Conservation (phyloP, 768 basidiomycete species). For the Kondoa subrosea region DNA sequence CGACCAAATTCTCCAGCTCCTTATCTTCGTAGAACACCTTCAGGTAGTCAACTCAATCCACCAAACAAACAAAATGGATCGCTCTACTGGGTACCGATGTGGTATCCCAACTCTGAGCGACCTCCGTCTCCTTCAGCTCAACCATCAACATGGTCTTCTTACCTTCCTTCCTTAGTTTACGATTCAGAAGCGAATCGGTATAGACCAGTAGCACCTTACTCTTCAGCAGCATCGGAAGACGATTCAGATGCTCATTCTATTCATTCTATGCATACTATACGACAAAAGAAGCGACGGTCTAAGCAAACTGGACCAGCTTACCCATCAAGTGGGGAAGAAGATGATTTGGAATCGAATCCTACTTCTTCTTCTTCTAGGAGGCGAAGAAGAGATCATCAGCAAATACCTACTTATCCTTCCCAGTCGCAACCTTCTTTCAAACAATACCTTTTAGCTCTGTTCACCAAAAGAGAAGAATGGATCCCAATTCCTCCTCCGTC, state of each 20-base stretch:
- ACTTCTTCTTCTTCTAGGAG: no score
- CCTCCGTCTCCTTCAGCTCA: not conserved
- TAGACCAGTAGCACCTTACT: not conserved
- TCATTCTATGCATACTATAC: slow-evolving; percentile 1
- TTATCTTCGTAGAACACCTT: not conserved
- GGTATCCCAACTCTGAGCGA: not conserved
- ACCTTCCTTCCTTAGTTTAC: not conserved
- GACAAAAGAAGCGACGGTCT: not conserved
- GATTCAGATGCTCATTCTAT: not conserved
- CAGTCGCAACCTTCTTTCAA: no score
- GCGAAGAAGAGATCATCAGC: not conserved
- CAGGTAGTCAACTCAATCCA: not conserved
- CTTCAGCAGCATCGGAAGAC: not conserved
- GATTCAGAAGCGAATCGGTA: not conserved
- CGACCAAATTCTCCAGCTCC: not conserved
- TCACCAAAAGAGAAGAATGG: no score
- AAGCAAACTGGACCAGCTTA: not conserved
- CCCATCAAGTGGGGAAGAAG: not conserved
- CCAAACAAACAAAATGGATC: not conserved
- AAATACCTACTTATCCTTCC: not conserved
- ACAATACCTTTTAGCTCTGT: no score
- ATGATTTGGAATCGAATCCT: not conserved
- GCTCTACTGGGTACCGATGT: slow-evolving; percentile 2
- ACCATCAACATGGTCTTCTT: not conserved
- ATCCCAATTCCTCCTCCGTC: no score